Evolutionary conservation across 2,329 filamentous ascomycete species (phyloP), one percentile per base, ranked within the genome.

Genomic region (Fusarium verticillioides): DNA sequence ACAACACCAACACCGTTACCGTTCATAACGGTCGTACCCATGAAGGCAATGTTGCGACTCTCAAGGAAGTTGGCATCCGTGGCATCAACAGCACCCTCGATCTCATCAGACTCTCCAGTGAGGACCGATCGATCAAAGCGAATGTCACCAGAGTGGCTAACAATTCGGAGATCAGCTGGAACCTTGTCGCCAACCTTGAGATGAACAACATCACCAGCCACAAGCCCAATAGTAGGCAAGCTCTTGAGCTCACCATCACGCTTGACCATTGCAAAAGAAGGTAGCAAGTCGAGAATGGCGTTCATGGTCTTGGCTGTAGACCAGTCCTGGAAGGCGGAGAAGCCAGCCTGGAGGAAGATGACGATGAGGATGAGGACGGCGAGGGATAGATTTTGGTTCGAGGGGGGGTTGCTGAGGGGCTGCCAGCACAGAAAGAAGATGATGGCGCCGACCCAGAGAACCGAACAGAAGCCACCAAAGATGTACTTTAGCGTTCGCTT

Each of bases 391-490:
- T 86, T 86, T 32, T 83, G 82, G 4, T 77, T 61, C 5, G 83
- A 83, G 0, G 85, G 85, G 0, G 85, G 85, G 46, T 83, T 76
- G 71, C 84, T 84, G 52, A 86, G 78, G n/a, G 85, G 85, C 23
- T 77, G 71, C 85, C 85, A 86, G 75, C 84, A 86, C 68, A 86
- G 74, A 72, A 86, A 86, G 80, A 86, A 86, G 75, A 86, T 79
- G 69, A 86, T 80, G 54, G 84, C 83, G 23, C 83, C 85, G 40
- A 85, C 74, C 84, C 84, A 86, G 18, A 86, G 80, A 28, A 86
- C 79, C 1, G 84, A 85, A 54, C 84, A 85, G 75, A 86, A 86
- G 49, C 85, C 85, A 40, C 84, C 84, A 73, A 86, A 86, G 63
- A 86, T 68, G 66, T 86, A 86, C 9, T 75, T 68, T 12, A 85